Base-by-base conservation (phyloP, 495 filamentous ascomycete species). In the Penicillium diatomitis region DNA sequence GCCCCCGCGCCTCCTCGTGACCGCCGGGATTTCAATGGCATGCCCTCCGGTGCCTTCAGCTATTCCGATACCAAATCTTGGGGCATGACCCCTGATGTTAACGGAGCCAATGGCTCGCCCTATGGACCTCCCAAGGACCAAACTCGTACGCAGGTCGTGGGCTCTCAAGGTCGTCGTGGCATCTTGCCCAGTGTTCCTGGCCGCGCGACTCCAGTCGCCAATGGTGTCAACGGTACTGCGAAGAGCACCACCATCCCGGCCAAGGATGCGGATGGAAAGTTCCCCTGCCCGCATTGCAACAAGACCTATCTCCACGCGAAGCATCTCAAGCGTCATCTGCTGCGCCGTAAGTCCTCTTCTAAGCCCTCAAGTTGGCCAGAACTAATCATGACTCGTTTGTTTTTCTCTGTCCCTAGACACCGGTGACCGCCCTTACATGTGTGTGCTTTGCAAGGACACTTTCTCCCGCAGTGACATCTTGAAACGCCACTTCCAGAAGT, bases 401-500 rank as follows among this genome's bases (percentile, higher is more conserved):
- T 44, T 12, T 4, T 9, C 6, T 48, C 39, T 30, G 10, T 32
- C 27, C 54, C 53, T 54, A 95, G 90, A 98, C 70, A 95, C 92
- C 50, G 92, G 92, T 56, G 90, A 95, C 63, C 86, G 92, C 45
- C 92, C 92, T 30, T 98, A 98, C 72, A 88, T 88, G 80, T 98
- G 92, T 71, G 84, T 89, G 51, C 77, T 98, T 38, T 98, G 92
- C 73, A 86, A 90, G 64, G 92, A 98, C 67, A 96, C 88, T n/a
- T 98, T 98, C 71, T 96, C 90, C 29, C 83, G 92, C 62, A 95
- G 88, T 73, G 92, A 98, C 66, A 98, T 98, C 54, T 72, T 98
- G 63, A 98, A 98, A 73, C 85, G 92, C 50, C 92, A 98, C 67
- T 98, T 98, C 66, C 88, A 95, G 64, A 98, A 98, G 70, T 98